Base-by-base conservation (phyloP, 306 rosid genomes). In the Fagus crenata region DNA sequence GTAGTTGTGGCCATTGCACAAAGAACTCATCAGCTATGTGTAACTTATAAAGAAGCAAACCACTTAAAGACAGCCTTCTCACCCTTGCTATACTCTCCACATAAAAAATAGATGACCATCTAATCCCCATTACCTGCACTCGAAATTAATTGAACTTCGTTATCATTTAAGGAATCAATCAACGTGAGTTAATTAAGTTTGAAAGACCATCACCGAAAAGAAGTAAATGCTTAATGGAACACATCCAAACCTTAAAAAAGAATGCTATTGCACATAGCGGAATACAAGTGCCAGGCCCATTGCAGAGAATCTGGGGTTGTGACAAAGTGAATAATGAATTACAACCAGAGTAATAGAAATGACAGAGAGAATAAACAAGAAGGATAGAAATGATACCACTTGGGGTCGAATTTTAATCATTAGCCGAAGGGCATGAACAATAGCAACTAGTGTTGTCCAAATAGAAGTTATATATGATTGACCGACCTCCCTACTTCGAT, bases 21-120 rank as follows among this genome's bases (percentile, higher is more conserved):
- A 90, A 95, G 78, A 95, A 86, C 81, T 89, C 93, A 86, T 95
- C 97, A 15, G 93, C 96, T 71, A 92, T 86, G 75, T 72, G 51
- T 61, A 90, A 82, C 87, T 92, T 90, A 86, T 95, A 92, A 18
- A 95, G 88, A 83, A 95, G 92, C 81, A 89, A 79, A 67, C 97
- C 99, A 82, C 98, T 92, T 65, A 96, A 78, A 67, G 97, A 95
- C 41, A 92, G 96, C 78, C 90, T 88, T 79, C 85, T 89, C 79
- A 95, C 99, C 87, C 99, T 90, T 53, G 99, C 99, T 78, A 95
- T 92, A 78, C 99, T 95, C 87, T 95, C 99, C 15, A 95, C 89
- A 46, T 95, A 92, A 81, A 95, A 92, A 75, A 92, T 87, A 14
- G 92, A 92, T 35, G 96, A 95, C 97, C 99, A 92, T 76, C 87